Evolutionary conservation across 129 eudicot genomes (phyloP).

Genomic region (Ambrosia artemisiifolia): DNA sequence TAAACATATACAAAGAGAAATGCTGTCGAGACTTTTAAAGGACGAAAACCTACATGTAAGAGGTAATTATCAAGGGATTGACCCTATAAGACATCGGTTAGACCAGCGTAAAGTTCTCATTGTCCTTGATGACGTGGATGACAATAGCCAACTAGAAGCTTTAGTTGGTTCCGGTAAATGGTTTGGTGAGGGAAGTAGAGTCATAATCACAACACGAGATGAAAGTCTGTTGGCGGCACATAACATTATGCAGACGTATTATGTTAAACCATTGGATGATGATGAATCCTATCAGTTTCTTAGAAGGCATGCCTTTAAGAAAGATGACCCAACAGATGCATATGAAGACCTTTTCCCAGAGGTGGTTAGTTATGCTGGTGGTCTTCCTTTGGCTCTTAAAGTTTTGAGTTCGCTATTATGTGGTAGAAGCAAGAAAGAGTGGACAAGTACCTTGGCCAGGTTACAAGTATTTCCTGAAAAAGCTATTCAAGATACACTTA

Average conservation of each 20-base stretch:
- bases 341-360: neutral
- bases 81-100: neutral
- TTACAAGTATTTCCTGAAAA: neutral
- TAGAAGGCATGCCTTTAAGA: constrained; percentile 23
- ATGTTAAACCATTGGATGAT: neutral
- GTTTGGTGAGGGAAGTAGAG: too few relatives aligned
- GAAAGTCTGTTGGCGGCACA: neutral
- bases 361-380: constrained; percentile 1
- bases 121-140: constrained; percentile 32
- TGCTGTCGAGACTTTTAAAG: constrained; percentile 8
- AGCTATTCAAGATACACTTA: constrained; percentile 11
- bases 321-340: neutral
- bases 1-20: constrained; percentile 10
- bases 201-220: constrained; percentile 25
- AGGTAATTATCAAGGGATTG: neutral
- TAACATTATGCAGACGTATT: neutral
- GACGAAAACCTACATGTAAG: neutral
- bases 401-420: constrained; percentile 14
- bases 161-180: constrained; percentile 8
- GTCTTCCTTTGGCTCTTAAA: constrained; percentile 28
- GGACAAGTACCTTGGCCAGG: constrained; percentile 7
- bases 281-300: constrained; percentile 1
- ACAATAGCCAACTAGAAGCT: constrained; percentile 11
- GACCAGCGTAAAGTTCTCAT: constrained; percentile 6
- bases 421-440: constrained; percentile 9